Evolutionary conservation across 192 early-diverging fungal genomes (phyloP), one percentile per base, ranked within the genome.

Genomic region (Phycomyces nitens): DNA sequence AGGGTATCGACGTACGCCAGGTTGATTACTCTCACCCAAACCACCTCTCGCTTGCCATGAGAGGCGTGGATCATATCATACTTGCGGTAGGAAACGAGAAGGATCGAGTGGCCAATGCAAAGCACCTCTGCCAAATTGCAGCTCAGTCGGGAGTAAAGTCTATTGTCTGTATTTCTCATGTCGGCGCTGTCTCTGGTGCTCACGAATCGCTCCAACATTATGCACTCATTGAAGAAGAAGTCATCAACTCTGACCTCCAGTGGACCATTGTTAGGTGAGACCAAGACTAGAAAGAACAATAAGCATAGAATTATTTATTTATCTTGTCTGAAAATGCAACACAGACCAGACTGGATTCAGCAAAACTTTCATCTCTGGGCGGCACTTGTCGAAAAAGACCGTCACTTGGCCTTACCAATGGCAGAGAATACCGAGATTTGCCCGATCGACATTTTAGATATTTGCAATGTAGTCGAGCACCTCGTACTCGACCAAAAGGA

Each of bases 311-410:
- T 2, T 39, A 5, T 21, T 34, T 60, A n/a, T 22, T 47, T 3
- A 26, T 55, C 7, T 34, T n/a, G n/a, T n/a, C n/a, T 58, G 53
- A 1, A 38, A 21, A 29, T 55, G 0, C 10, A 42, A 54, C 1
- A 60, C 54, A 73, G 71, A 52, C 50, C 56, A 38, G 71, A 73
- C 23, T 73, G 66, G 58, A 51, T 73, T 10, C 65, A 67, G 24
- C 71, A 73, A 50, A 42, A 58, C 29, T 68, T 73, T 20, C 71
- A 73, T 58, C 40, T 73, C 11, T 68, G 65, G 71, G 34, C 71
- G n/a, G 47, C 14, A n/a, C 64, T 63, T 52, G 42, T 63, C 11
- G 71, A 73, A 51, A 58, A 53, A 47, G 8, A 73, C 23, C 60
- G 61, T 8, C 23, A 27, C 40, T 54, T 73, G 15, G 24, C 66